phyloP scores from a whole-genome alignment of 306 rosid species.

The Mimosa pudica region DNA sequence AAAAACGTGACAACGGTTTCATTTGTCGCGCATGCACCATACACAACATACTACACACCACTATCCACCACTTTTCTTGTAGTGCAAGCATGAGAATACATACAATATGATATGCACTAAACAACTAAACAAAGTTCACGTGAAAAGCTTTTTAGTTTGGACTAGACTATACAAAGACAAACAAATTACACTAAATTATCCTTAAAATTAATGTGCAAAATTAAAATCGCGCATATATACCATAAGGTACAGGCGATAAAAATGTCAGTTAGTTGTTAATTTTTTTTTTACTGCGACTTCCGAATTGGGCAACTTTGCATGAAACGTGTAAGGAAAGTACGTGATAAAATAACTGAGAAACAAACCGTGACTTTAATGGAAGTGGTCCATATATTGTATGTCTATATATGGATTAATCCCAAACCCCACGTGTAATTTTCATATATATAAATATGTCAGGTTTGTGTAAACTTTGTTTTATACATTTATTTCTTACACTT shows the following conservation, averaged over 20 bases:
- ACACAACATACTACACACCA: too few relatives aligned
- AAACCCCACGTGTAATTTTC: constrained; percentile 32
- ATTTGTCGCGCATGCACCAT: too few relatives aligned
- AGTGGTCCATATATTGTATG: constrained; percentile 36
- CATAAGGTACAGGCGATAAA: too few relatives aligned
- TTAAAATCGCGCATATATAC: background rate
- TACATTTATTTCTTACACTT: constrained; percentile 26
- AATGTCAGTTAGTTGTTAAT: too few relatives aligned
- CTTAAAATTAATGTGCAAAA: background rate
- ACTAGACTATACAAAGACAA: background rate
- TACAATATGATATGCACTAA: background rate
- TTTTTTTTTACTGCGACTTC: background rate
- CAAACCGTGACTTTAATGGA: constrained; percentile 33
- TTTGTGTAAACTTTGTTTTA: constrained; percentile 21
- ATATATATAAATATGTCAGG: background rate
- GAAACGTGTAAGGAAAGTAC: constrained; percentile 23
- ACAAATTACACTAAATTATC: background rate
- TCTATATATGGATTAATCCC: constrained; percentile 23
- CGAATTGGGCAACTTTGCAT: background rate
- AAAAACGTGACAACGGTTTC: too few relatives aligned
- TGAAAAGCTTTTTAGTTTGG: background rate
- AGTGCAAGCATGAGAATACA: constrained; percentile 15
- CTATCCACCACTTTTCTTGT: too few relatives aligned
- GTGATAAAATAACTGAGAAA: constrained; percentile 14
- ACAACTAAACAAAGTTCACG: background rate